These are phyloP conservation scores for Pittosporum tobira DNA, from an alignment of 129 eudicot species.

Conservation along the genomic window DNA sequence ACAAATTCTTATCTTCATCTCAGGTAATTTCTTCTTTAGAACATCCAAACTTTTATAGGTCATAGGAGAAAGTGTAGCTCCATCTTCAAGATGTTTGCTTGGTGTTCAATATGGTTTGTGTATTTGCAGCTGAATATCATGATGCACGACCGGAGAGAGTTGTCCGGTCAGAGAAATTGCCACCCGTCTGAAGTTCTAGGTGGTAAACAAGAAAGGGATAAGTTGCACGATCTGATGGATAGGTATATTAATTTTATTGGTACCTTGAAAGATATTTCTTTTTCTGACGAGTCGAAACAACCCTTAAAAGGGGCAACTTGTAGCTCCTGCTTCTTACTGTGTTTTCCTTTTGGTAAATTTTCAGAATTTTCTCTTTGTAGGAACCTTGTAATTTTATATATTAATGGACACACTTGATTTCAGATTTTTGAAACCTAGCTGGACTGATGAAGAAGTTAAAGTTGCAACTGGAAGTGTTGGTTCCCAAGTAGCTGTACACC, in stretches of 20 bases:
- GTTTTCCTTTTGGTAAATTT: neutral
- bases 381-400: neutral
- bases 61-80: neutral
- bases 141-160: constrained; percentile 24
- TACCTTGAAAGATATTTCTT: neutral
- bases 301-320: neutral
- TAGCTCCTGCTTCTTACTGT: neutral
- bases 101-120: neutral
- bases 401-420: neutral
- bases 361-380: neutral
- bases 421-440: constrained; percentile 11
- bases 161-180: constrained; percentile 33
- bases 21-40: constrained; percentile 15
- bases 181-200: constrained; percentile 23
- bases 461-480: constrained; percentile 23
- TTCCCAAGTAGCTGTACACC: constrained; percentile 14
- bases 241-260: constrained; percentile 6
- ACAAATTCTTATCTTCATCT: constrained; percentile 25
- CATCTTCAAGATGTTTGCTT: neutral
- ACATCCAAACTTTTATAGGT: neutral
- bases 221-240: constrained; percentile 14
- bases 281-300: neutral
- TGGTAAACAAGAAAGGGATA: constrained; percentile 10
- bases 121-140: constrained; percentile 25
- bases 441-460: constrained; percentile 32